These are phyloP conservation scores for Hypericum androsaemum DNA, from an alignment of 345 rosid species.

Conservation along the genomic window DNA sequence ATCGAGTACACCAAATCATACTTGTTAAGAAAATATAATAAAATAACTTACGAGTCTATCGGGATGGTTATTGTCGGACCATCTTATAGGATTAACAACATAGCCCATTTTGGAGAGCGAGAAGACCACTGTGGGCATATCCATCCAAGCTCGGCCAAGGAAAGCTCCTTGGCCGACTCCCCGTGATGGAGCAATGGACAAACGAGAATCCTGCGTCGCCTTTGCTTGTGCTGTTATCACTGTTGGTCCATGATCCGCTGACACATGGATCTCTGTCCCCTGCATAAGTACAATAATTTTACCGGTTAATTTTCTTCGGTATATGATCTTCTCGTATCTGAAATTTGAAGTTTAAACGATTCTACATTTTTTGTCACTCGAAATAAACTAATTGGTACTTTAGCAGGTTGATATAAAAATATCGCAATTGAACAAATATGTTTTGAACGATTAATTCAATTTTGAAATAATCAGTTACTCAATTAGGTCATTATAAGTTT, in stretches of 20 bases:
- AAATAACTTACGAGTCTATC: slow-evolving; percentile 22
- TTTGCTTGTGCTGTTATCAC: slow-evolving; percentile 63
- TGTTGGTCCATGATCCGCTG: slow-evolving; percentile 22
- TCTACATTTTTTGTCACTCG: too few relatives aligned
- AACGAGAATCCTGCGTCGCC: slow-evolving; percentile 40
- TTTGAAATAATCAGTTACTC: too few relatives aligned
- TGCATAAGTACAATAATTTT: slow-evolving; percentile 9
- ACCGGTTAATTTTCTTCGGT: too few relatives aligned
- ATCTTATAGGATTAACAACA: slow-evolving; percentile 36
- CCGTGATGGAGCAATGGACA: slow-evolving; percentile 45
- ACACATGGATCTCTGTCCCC: slow-evolving; percentile 29
- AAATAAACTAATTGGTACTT: too few relatives aligned
- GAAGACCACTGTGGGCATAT: slow-evolving; percentile 35
- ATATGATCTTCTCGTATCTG: too few relatives aligned
- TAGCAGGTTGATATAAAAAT: too few relatives aligned
- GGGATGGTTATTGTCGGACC: slow-evolving; percentile 28
- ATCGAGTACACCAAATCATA: too few relatives aligned
- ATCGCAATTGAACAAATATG: too few relatives aligned
- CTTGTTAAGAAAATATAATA: too few relatives aligned
- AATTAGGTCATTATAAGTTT: too few relatives aligned
- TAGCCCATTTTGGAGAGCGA: slow-evolving; percentile 38
- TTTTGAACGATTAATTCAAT: too few relatives aligned
- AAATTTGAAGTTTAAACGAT: too few relatives aligned
- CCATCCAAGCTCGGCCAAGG: slow-evolving; percentile 61
- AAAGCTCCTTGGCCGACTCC: slow-evolving; percentile 27